phyloP scores from a whole-genome alignment of 169 alveolate genomes.

The Plasmodium gonderi region DNA sequence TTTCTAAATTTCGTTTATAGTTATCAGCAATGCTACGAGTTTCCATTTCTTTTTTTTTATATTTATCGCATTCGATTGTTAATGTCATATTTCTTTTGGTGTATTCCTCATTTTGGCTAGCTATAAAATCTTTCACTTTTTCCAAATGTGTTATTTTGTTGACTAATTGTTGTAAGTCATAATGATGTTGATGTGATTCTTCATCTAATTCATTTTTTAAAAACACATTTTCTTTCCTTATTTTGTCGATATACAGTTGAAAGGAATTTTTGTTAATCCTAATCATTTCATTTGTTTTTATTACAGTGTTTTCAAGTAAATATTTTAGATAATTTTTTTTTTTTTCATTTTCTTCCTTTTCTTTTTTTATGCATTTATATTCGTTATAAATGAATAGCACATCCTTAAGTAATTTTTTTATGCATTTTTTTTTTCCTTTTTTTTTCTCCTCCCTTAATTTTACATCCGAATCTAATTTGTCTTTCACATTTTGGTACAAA shows the following conservation, averaged over 20 bases:
- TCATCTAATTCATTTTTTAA: conserved; percentile 68
- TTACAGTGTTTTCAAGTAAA: conserved; percentile 17
- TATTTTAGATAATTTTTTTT: conserved; percentile 19
- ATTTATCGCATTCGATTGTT: conserved; percentile 11
- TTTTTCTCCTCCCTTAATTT: neutral
- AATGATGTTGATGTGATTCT: conserved; percentile 73
- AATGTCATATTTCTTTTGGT: neutral
- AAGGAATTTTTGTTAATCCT: conserved; percentile 54
- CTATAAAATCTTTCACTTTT: neutral
- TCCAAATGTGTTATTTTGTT: conserved; percentile 38
- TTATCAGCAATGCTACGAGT: neutral
- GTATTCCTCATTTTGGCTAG: conserved; percentile 19
- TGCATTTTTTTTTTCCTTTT: conserved; percentile 15
- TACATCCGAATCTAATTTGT: conserved; percentile 17
- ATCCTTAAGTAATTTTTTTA: conserved; percentile 7
- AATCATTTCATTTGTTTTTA: conserved; percentile 39
- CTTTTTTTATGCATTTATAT: conserved; percentile 38
- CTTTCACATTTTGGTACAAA: neutral
- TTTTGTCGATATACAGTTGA: conserved; percentile 46
- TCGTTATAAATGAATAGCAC: conserved; percentile 18
- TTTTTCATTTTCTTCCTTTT: conserved; percentile 33
- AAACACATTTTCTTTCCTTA: conserved; percentile 49
- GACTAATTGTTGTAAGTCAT: conserved; percentile 64
- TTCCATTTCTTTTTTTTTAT: conserved; percentile 18
- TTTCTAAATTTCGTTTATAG: conserved; percentile 12